phyloP scores from a whole-genome alignment of 345 rosid genomes.

The Geranium rotundifolium region DNA sequence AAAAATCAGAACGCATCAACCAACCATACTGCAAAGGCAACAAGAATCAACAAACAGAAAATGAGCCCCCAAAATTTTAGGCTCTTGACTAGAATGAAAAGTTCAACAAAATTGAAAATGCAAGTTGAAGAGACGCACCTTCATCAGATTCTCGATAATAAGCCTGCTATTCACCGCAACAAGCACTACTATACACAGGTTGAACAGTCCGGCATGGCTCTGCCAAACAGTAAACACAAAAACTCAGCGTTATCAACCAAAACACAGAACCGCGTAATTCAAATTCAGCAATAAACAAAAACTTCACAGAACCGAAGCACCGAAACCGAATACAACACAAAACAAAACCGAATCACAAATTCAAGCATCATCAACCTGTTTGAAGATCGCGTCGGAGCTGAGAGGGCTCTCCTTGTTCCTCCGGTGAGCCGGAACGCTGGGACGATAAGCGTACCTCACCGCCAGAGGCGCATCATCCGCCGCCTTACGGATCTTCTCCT shows the following conservation, averaged over 20 bases:
- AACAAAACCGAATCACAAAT: not conserved
- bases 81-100: no score
- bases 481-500: conserved; percentile 11
- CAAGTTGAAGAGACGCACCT: conserved; percentile 31
- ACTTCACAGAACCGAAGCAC: not conserved
- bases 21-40: conserved; percentile 72
- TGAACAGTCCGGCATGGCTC: conserved; percentile 99
- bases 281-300: not conserved
- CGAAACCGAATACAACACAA: not conserved
- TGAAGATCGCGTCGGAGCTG: conserved; percentile 75
- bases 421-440: conserved; percentile 77
- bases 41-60: conserved; percentile 1
- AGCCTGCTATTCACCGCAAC: conserved; percentile 96
- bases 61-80: not conserved
- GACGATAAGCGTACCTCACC: conserved; percentile 42
- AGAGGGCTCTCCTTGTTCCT: conserved; percentile 70
- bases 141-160: conserved; percentile 88
- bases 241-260: not conserved
- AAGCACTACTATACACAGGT: conserved; percentile 92
- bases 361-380: conserved; percentile 36
- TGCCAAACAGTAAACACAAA: conserved; percentile 17
- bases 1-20: conserved; percentile 78
- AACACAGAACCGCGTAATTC: not conserved
- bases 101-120: not conserved
- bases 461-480: conserved; percentile 17